Evolutionary conservation across 805 yeast species (phyloP).

Genomic region (Starmerella bombicola): DNA sequence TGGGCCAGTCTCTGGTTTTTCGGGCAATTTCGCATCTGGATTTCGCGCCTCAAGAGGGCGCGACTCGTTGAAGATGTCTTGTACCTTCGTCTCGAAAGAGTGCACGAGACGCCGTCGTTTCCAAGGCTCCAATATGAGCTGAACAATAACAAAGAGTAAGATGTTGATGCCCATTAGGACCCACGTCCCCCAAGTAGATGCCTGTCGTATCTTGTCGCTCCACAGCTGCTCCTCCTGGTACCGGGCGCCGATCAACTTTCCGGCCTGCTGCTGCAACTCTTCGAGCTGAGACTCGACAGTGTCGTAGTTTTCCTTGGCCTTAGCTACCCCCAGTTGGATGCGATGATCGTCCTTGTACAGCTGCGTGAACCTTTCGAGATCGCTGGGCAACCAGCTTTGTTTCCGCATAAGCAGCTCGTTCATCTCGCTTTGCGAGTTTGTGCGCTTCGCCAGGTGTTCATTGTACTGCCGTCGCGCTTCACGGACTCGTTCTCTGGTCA

Average conservation of each 20-base stretch:
- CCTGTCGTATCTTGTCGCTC: constrained; percentile 90
- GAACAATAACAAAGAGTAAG: constrained; percentile 63
- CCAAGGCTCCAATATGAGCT: constrained; percentile 88
- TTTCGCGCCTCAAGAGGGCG: background rate
- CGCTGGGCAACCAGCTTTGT: constrained; percentile 64
- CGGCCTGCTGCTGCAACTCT: constrained; percentile 51
- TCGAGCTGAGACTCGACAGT: constrained; percentile 45
- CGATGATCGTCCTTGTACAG: constrained; percentile 70
- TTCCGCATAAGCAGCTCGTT: constrained; percentile 81
- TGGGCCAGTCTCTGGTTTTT: background rate
- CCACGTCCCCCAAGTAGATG: constrained; percentile 96
- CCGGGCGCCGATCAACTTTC: constrained; percentile 68
- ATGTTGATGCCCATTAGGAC: constrained; percentile 78
- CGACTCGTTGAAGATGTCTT: constrained; percentile 23
- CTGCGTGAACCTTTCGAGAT: constrained; percentile 72
- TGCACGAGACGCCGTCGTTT: constrained; percentile 68
- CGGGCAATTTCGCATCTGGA: background rate
- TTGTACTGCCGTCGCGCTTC: constrained; percentile 30
- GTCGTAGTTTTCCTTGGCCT: constrained; percentile 40
- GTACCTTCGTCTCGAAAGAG: constrained; percentile 72
- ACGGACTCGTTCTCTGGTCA: constrained; percentile 37
- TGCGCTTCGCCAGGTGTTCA: constrained; percentile 33
- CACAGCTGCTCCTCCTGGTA: constrained; percentile 96
- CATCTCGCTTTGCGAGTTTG: constrained; percentile 66
- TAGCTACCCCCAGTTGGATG: constrained; percentile 48